These are phyloP conservation scores for Clohesyomyces aquaticus DNA, from an alignment of 495 filamentous ascomycete genomes.

Conservation along the genomic window DNA sequence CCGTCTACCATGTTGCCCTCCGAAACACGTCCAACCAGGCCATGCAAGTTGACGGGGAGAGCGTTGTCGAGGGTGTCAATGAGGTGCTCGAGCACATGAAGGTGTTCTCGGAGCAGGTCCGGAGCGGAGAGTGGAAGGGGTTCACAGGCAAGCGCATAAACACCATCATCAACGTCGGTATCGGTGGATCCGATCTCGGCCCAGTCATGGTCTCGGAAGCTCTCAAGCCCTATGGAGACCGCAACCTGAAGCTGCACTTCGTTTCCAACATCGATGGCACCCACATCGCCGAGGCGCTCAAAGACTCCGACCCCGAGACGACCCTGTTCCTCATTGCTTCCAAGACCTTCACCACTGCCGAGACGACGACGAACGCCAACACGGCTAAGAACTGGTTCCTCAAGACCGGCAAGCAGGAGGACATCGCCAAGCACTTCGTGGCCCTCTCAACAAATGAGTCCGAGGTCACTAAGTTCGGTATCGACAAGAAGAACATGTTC, in stretches of 20 bases:
- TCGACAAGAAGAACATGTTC: conserved; percentile 98
- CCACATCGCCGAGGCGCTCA: conserved; percentile 92
- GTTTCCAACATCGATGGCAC: conserved; percentile 99
- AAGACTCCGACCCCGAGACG: conserved; percentile 88
- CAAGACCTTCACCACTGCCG: conserved; percentile 99
- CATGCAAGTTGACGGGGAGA: conserved; percentile 92
- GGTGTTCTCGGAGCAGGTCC: conserved; percentile 91
- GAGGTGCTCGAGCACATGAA: conserved; percentile 94
- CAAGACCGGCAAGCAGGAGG: conserved; percentile 74
- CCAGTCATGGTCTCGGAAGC: conserved; percentile 99
- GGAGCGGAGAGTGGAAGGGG: conserved; percentile 96
- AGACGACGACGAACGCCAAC: conserved; percentile 96
- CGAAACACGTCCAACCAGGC: conserved; percentile 82
- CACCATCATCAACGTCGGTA: conserved; percentile 96
- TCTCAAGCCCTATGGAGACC: conserved; percentile 88
- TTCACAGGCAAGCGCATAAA: conserved; percentile 97
- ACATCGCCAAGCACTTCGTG: conserved; percentile 97
- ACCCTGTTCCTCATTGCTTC: conserved; percentile 97
- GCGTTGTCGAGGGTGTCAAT: conserved; percentile 94
- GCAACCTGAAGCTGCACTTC: conserved; percentile 87
- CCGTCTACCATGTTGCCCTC: conserved; percentile 93
- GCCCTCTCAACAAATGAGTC: conserved; percentile 94
- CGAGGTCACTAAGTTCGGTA: conserved; percentile 97
- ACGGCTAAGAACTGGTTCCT: conserved; percentile 97
- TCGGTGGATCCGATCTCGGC: conserved; percentile 96